Evolutionary conservation across 2,329 filamentous ascomycete species (phyloP), one percentile per base, ranked within the genome.

Genomic region (Sclerotinia nivalis): DNA sequence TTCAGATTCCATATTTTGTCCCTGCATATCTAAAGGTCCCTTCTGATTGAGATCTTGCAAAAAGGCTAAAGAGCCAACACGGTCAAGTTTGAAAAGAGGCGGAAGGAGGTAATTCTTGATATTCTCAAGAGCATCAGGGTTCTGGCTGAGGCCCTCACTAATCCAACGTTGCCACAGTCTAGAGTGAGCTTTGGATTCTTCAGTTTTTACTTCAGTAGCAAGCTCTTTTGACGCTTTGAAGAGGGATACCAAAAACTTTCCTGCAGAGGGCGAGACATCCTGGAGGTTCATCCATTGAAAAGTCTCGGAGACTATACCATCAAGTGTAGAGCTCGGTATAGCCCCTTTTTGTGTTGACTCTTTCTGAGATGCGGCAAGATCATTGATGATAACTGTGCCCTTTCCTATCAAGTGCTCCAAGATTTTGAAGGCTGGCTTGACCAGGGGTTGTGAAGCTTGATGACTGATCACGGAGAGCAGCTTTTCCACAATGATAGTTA

Each of bases 361-460:
- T 31, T 49, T 70, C 49, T 25, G 49, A 20, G 55, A 65, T 31
- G 45, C 28, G 34, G 75, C 60, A 10, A 79, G 60, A 43, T 76
- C 74, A 25, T 70, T 52, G 12, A 73, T 75, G 74, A 80, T 81
- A 37, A 91, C 79, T 18, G 89, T 82, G 2, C 82, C 81, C 77
- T 91, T 93, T 61, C 83, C 81, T 4, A 93, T 77, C 69, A 93
- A 86, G 75, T 89, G 85, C 61, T 91, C 88, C 50, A 93, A 80
- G 22, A 86, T 86, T 75, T 89, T 89, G 71, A 93, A 85, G 9
- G 89, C 87, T 49, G 90, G 90, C 77, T 93, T 93, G 54, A 89
- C 88, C 66, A 89, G 83, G 13, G 88, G 85, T 72, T 87, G 88
- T 22, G 88, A 83, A 47, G 87, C 87, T 71, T 86, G 83, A 69